These are phyloP conservation scores for Kickxella alabastrina DNA, from an alignment of 192 early-diverging fungal species.

Conservation along the genomic window DNA sequence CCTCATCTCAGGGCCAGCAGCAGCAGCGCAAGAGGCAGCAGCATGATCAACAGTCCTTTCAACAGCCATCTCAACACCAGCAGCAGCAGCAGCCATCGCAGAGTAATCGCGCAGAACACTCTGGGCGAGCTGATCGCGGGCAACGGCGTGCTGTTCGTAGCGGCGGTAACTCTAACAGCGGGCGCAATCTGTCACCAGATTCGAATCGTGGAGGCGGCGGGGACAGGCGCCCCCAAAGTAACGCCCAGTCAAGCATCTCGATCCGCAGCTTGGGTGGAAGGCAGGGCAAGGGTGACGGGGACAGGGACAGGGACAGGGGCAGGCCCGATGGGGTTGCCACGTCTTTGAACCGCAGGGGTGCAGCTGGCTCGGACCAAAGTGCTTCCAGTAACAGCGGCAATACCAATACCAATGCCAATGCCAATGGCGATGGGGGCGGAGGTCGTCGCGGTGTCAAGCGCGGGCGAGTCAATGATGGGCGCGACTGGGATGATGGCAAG, in stretches of 20 bases:
- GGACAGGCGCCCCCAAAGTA: not conserved
- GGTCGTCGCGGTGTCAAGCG: slow-evolving; percentile 27
- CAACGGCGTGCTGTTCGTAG: too few species aligned
- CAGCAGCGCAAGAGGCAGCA: slow-evolving; percentile 7
- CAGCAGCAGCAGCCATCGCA: slow-evolving; percentile 15
- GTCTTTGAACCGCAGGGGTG: slow-evolving; percentile 9
- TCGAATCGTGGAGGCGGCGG: slow-evolving; percentile 7
- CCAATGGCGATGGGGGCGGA: slow-evolving; percentile 3
- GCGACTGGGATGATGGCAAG: slow-evolving; percentile 32
- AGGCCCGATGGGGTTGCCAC: not conserved
- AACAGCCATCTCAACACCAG: slow-evolving; percentile 13
- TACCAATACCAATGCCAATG: not conserved
- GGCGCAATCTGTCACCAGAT: too few species aligned
- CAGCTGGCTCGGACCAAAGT: slow-evolving; percentile 4
- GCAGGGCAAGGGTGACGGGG: slow-evolving; percentile 4
- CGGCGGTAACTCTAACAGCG: too few species aligned
- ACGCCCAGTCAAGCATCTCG: not conserved
- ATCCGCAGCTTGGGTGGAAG: slow-evolving; percentile 9
- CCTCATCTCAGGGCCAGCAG: not conserved
- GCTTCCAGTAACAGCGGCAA: not conserved
- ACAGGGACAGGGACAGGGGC: not conserved
- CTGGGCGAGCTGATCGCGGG: not conserved
- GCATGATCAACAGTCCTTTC: too few species aligned
- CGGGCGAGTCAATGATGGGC: slow-evolving; percentile 9
- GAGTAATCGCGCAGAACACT: too few species aligned